Base-by-base conservation (phyloP, 331 rosid genomes). In the Saraca asoca region DNA sequence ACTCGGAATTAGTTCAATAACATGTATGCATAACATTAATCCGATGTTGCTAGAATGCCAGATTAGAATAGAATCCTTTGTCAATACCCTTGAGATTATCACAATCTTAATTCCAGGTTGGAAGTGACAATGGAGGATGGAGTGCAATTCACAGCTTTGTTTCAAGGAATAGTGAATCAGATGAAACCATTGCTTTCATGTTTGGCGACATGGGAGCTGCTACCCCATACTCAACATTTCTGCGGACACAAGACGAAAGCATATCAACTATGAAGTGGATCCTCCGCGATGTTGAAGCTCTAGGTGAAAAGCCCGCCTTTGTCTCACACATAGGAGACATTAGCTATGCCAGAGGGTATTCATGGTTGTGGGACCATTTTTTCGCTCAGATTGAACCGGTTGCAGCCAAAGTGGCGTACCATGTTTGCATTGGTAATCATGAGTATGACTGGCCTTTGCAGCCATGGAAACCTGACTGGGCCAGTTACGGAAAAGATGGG, bases 201-300 rank as follows among this genome's bases (percentile, higher is more conserved):
- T 93, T 90, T 20, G 98, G 98, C 14, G 98, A 93, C 68, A 93
- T 93, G 97, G 97, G 97, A 64, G 72, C 96, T 53, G 78, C 85
- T 51, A 83, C 87, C 5, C 87, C 96, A 2, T 93, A 93, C 78
- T 54, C 70, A 5, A 93, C 98, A 0, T 93, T 82, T 81, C n/a
- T 72, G 34, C 90, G 95, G 16, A 85, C 91, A 2, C 97, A 93
- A 58, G 96, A 87, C 0, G 96, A 93, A 74, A 93, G 98, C 85
- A 73, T 87, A 51, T 76, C 90, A 9, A 93, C 98, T 12, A 54
- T 93, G 59, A 87, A 78, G 78, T 93, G 95, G 98, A 85, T 93
- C 78, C 91, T 85, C 33, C 85, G 97, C 1, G 98, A 93, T 69
- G 61, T 93, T 50, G 85, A 93, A 75, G 88, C 91, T 18, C 79